Evolutionary conservation across 2,329 filamentous ascomycete species (phyloP).

Genomic region (Pleoardoris graminearum): DNA sequence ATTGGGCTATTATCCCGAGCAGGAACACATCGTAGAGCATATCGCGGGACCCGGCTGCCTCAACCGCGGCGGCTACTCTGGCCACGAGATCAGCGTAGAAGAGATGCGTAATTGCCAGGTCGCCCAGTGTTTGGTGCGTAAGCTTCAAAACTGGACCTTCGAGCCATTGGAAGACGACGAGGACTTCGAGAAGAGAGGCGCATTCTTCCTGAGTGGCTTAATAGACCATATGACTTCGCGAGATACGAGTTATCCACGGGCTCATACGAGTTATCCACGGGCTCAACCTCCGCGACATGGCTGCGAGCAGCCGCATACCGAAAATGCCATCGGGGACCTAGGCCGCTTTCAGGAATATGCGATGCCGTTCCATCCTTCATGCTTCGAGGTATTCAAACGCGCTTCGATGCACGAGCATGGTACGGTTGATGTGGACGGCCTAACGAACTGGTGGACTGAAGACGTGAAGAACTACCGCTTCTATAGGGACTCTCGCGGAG

Average conservation of each 20-base stretch:
- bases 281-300: conserved; percentile 11
- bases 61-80: conserved; percentile 9
- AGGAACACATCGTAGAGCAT: conserved; percentile 6
- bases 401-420: neutral
- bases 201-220: conserved; percentile 9
- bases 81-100: conserved; percentile 12
- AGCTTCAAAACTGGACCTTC: neutral
- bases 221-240: conserved; percentile 10
- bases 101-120: conserved; percentile 16
- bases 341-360: neutral
- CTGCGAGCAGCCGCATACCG: neutral
- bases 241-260: neutral
- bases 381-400: conserved; percentile 13
- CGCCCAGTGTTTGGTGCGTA: conserved; percentile 14
- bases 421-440: conserved; percentile 2
- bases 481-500: neutral
- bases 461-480: neutral
- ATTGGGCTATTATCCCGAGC: neutral
- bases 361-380: conserved; percentile 13
- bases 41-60: conserved; percentile 10
- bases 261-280: no score
- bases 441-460: conserved; percentile 7
- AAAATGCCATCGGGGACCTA: neutral
- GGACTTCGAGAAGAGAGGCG: conserved; percentile 11
- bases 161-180: conserved; percentile 11